These are phyloP conservation scores for Malus asiatica DNA, from an alignment of 306 rosid species.

Conservation along the genomic window DNA sequence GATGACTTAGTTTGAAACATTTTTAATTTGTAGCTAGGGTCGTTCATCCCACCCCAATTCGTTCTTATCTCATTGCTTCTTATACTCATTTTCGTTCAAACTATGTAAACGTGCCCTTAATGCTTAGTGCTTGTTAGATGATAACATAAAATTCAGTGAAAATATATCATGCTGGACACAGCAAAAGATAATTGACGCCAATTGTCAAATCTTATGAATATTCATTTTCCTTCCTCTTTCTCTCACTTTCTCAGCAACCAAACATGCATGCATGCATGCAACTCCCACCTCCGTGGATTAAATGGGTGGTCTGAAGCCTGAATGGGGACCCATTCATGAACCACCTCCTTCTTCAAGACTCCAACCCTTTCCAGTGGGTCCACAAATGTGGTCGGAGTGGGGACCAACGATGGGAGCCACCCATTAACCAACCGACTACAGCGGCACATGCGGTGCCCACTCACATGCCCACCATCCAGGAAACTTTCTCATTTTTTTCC, in stretches of 20 bases:
- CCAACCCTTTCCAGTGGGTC: neutral
- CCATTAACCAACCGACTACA: neutral
- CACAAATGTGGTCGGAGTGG: neutral
- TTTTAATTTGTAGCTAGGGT: too few species aligned
- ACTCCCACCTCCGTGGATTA: neutral
- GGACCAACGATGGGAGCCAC: neutral
- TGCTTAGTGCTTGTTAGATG: too few species aligned
- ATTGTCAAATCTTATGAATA: neutral
- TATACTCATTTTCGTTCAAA: too few species aligned
- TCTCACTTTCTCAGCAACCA: neutral
- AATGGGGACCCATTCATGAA: too few species aligned
- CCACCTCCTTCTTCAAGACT: neutral
- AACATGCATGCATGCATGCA: neutral
- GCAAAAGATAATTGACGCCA: neutral
- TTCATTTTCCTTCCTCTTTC: neutral
- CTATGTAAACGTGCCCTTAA: too few species aligned
- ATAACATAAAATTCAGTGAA: neutral
- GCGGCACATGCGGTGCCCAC: neutral
- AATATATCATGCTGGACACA: too few species aligned
- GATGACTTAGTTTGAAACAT: too few species aligned
- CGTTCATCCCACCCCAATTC: too few species aligned
- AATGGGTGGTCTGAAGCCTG: neutral
- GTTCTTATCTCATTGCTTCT: too few species aligned
- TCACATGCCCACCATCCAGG: constrained; percentile 3
- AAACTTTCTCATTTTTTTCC: neutral